Evolutionary conservation across 2,329 filamentous ascomycete genomes (phyloP).

Genomic region (Hymenoscyphus salicellus): DNA sequence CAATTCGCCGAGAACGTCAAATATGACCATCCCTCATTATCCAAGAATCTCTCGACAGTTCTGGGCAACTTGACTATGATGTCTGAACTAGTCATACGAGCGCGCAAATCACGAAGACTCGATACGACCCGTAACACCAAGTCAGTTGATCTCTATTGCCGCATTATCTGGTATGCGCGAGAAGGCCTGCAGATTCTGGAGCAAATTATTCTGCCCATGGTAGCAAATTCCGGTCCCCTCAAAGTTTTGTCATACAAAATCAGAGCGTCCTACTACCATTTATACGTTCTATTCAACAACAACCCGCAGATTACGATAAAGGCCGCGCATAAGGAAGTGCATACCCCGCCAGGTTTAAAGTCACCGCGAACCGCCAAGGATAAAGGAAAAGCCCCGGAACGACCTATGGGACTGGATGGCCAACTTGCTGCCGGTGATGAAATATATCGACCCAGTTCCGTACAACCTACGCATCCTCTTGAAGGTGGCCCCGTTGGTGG

Average conservation of each 20-base stretch:
- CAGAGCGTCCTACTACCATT: slow-evolving; percentile 90
- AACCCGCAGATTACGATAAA: slow-evolving; percentile 62
- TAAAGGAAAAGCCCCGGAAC: slow-evolving; percentile 33
- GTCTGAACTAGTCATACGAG: slow-evolving; percentile 76
- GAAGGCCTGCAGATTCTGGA: slow-evolving; percentile 89
- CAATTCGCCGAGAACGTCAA: slow-evolving; percentile 79
- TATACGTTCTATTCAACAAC: slow-evolving; percentile 95
- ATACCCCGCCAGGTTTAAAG: slow-evolving; percentile 39
- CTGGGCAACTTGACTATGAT: slow-evolving; percentile 87
- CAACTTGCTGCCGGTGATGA: slow-evolving; percentile 12
- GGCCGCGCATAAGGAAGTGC: slow-evolving; percentile 33
- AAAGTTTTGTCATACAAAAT: slow-evolving; percentile 90
- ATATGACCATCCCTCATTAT: slow-evolving; percentile 73
- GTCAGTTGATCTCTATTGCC: slow-evolving; percentile 78
- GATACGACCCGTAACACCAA: slow-evolving; percentile 75
- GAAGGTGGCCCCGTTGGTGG: slow-evolving; percentile 47
- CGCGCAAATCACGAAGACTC: slow-evolving; percentile 77
- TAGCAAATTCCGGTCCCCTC: slow-evolving; percentile 73
- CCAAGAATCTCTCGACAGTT: slow-evolving; percentile 82
- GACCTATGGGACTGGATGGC: slow-evolving; percentile 6
- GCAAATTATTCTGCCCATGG: slow-evolving; percentile 81
- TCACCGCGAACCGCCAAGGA: slow-evolving; percentile 32
- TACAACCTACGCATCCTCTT: slow-evolving; percentile 35
- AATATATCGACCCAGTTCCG: slow-evolving; percentile 30
- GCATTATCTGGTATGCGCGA: slow-evolving; percentile 92